Conservation (phyloP, 73 alveolate species). For the Stentor coeruleus region DNA sequence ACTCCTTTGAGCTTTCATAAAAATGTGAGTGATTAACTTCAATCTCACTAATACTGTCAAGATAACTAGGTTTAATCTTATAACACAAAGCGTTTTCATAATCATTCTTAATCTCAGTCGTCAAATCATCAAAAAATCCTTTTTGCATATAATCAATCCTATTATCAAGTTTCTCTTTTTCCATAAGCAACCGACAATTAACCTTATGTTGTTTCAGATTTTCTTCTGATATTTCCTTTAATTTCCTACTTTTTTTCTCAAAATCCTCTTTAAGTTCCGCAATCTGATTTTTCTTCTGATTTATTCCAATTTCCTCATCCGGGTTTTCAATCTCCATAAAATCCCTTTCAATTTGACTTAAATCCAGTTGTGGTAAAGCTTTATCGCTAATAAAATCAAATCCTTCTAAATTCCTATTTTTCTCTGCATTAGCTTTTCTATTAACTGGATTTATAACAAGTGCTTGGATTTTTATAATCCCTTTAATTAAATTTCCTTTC, state of each 20-base stretch:
- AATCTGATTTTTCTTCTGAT: no score
- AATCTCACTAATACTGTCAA: not conserved
- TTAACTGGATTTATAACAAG: not conserved
- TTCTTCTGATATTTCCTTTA: not conserved
- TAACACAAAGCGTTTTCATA: not conserved
- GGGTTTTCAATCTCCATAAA: not conserved
- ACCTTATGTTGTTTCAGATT: not conserved
- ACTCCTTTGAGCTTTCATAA: no score
- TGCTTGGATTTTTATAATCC: not conserved
- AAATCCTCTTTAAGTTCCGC: not conserved
- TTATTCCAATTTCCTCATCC: not conserved
- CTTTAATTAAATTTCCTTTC: no score
- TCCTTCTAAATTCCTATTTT: not conserved
- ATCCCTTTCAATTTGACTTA: not conserved
- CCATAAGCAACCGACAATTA: not conserved
- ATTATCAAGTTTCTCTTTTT: not conserved
- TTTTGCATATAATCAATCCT: not conserved
- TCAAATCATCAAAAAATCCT: not conserved
- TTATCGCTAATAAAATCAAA: not conserved
- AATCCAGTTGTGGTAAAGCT: not conserved
- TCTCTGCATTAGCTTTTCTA: not conserved
- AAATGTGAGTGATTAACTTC: slow-evolving; percentile 1
- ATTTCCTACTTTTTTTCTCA: not conserved
- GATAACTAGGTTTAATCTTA: not conserved
- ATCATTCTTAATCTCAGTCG: not conserved